These are phyloP conservation scores for Lepidopterella palustris DNA, from an alignment of 495 filamentous ascomycete species.

Conservation along the genomic window DNA sequence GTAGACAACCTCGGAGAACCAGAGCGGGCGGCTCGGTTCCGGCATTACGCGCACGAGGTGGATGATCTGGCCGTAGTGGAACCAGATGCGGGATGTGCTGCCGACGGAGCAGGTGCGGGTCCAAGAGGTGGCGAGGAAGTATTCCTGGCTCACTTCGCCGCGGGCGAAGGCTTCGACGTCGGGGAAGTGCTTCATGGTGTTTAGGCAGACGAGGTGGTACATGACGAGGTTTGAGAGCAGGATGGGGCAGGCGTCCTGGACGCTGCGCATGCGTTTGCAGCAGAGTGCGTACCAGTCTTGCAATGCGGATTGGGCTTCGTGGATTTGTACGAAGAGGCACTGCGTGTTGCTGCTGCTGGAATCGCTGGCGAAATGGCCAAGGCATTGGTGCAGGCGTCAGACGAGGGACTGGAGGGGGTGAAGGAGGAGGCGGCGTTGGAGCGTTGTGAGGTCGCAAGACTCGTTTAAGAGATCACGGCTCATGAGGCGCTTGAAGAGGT, in stretches of 20 bases:
- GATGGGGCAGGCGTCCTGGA: constrained; percentile 4
- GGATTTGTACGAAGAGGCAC: constrained; percentile 42
- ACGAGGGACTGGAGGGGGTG: constrained; percentile 48
- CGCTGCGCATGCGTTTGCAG: constrained; percentile 7
- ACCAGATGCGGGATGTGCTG: constrained; percentile 8
- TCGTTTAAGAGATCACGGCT: constrained; percentile 39
- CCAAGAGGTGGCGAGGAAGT: constrained; percentile 11
- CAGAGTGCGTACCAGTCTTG: constrained; percentile 16
- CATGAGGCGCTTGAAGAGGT: constrained; percentile 39
- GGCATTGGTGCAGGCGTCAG: constrained; percentile 44
- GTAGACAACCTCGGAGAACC: constrained; percentile 52
- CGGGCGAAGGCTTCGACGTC: constrained; percentile 16
- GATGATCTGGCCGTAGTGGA: constrained; percentile 22
- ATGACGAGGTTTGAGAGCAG: constrained; percentile 16
- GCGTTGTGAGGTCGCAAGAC: constrained; percentile 38
- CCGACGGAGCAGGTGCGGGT: constrained; percentile 5
- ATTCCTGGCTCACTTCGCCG: constrained; percentile 10
- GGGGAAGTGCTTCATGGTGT: constrained; percentile 16
- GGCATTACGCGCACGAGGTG: constrained; percentile 21
- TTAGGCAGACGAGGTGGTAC: constrained; percentile 24
- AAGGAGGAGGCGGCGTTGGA: constrained; percentile 46
- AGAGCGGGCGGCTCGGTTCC: constrained; percentile 41
- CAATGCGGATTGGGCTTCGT: constrained; percentile 9
- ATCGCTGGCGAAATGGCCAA: constrained; percentile 42
- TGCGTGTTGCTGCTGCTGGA: constrained; percentile 29